Evolutionary conservation across 768 basidiomycete species (phyloP), one percentile per base, ranked within the genome.

Genomic region (Pholiota conissans): DNA sequence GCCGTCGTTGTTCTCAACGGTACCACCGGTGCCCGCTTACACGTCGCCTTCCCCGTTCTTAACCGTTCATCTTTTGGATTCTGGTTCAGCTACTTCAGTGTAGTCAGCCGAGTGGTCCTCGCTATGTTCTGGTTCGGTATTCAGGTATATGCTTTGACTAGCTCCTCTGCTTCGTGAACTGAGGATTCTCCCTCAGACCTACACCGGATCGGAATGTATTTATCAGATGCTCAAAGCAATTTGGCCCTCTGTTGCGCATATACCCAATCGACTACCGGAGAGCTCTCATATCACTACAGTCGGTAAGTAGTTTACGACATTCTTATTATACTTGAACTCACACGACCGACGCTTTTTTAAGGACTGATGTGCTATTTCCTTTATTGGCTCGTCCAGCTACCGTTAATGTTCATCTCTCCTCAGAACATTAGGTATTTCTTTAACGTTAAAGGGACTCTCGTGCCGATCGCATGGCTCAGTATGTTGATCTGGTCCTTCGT

Each of bases 31-130:
- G 88, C 91, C 24, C 82, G 88, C 18, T 79, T 91, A 45, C 90
- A 91, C 62, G 74, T 93, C 24, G 83, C 89, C 0, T 93, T 93
- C 67, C 80, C 82, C 0, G 74, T 94, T 49, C 76, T 93, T n/a
- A 91, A 88, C 63, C 79, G 93, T 14, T 91, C 92, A 1, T 92
- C 89, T 0, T 91, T 94, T 63, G 93, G 93, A 1, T 94, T 93
- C 74, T 94, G 89, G 85, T 82, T 94, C 64, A 90, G 90, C 67
- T 94, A 92, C 72, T 93, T 93, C 70, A 85, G 84, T 57, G 89
- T 95, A 46, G 68, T 93, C 57, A 91, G 89, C 62, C 83, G 91
- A 20, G 81, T 86, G 42, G 73, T 91, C 18, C 80, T 94, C 22
- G 79, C 89, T 34, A 83, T 92, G 80, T 90, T 93, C 69, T 94